Evolutionary conservation across 1,284 basidiomycete species (phyloP), one percentile per base, ranked within the genome.

Genomic region (Sporisorium scitamineum): DNA sequence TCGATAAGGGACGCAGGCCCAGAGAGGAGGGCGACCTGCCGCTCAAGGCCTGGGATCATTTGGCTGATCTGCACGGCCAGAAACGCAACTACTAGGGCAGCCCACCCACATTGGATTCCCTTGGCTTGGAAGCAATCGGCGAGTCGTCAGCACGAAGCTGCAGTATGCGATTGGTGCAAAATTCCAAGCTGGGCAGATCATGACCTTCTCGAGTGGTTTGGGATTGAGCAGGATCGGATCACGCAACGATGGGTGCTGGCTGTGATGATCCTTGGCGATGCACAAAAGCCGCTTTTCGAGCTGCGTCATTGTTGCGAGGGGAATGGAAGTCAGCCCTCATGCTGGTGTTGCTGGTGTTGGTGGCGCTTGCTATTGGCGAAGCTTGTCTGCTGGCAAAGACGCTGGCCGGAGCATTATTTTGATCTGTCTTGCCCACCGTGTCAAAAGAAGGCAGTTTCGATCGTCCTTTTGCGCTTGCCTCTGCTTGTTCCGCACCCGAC

Each of bases 201-300:
- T n/a, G n/a, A n/a, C n/a, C n/a, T n/a, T 39, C 4, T 39, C n/a
- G 37, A 39, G 16, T 10, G 8, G n/a, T n/a, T 20, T n/a, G 6
- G 20, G n/a, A 20, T 42, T 18, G n/a, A 42, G 27, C n/a, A 50
- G 48, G 20, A 22, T 8, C 10, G 4, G 31, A 24, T 63, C 53
- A 62, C 11, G 50, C 45, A 51, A 58, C 44, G 13, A 52, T 5
- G n/a, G 14, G 45, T 5, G 51, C 32, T 11, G 51, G 45, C 1
- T 14, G 37, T 29, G 48, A 31, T 22, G 32, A 52, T 10, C 29
- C 60, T 41, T 63, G 63, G 7, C 70, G 70, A 42, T 22, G 60
- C 22, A 60, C 22, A 34, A 44, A 72, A 20, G 70, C 70, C 6
- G 64, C 70, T 1, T n/a, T 48, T 45, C 70, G 61, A 5, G 70